A percentile compares a stretch with the other conserved stretches of the same genome.
phyloP scores from a whole-genome alignment of 202 grass and related monocot genomes.

The Elaeis oleifera region DNA sequence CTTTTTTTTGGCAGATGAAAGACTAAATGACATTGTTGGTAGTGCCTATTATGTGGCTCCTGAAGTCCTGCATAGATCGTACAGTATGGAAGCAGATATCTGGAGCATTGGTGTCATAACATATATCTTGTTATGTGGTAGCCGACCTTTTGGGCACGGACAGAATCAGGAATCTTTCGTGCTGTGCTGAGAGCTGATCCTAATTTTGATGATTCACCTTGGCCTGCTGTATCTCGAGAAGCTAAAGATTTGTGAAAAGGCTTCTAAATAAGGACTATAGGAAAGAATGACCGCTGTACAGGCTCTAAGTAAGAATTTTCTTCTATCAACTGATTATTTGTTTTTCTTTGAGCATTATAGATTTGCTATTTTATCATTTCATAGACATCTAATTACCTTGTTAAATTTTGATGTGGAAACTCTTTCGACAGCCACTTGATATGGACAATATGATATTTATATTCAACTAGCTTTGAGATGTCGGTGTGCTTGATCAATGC shows the following conservation, averaged over 20 bases:
- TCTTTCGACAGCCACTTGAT: too few relatives aligned
- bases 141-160: slow-evolving; percentile 94
- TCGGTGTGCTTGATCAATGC: slow-evolving; percentile 6
- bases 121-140: slow-evolving; percentile 94
- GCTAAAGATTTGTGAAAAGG: slow-evolving; percentile 95
- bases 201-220: slow-evolving; percentile 86
- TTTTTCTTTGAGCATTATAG: not conserved
- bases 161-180: slow-evolving; percentile 98
- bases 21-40: slow-evolving; percentile 97
- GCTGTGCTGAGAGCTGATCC: slow-evolving; percentile 94
- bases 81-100: slow-evolving; percentile 94
- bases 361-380: too few relatives aligned
- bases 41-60: slow-evolving; percentile 98
- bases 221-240: slow-evolving; percentile 64
- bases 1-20: slow-evolving; percentile 68
- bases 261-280: slow-evolving; percentile 98
- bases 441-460: too few relatives aligned
- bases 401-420: too few relatives aligned
- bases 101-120: slow-evolving; percentile 97
- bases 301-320: slow-evolving; percentile 66
- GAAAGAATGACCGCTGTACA: slow-evolving; percentile 97
- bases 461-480: too few relatives aligned
- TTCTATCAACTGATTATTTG: slow-evolving; percentile 1
- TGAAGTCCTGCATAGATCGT: slow-evolving; percentile 92
- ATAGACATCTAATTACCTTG: too few relatives aligned